These are phyloP conservation scores for Lyophyllum decastes DNA, from an alignment of 768 basidiomycete species.

Conservation along the genomic window DNA sequence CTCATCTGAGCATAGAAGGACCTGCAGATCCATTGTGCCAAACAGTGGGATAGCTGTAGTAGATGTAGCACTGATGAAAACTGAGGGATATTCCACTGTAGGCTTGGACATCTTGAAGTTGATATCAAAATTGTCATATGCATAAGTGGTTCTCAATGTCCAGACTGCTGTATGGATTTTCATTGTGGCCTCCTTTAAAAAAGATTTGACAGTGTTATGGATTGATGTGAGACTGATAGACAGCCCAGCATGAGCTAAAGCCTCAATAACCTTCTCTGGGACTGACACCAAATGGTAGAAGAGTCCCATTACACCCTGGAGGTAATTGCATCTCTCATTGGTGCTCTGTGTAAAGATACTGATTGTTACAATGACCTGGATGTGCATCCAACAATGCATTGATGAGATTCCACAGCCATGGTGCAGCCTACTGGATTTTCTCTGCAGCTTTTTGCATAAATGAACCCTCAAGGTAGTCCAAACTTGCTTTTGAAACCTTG, in stretches of 20 bases:
- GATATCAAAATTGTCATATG: slow-evolving; percentile 42
- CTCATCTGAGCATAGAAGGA: no score
- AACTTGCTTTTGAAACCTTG: background rate
- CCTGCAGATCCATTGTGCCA: no score
- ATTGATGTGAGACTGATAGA: slow-evolving; percentile 21
- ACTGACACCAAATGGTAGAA: slow-evolving; percentile 37
- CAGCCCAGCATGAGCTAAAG: slow-evolving; percentile 24
- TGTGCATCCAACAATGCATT: no score
- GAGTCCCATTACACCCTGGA: slow-evolving; percentile 16
- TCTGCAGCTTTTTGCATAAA: background rate
- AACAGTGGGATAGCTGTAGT: no score
- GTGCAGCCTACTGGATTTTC: no score
- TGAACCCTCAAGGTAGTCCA: background rate
- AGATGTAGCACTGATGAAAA: no score
- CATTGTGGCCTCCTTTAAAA: slow-evolving; percentile 12
- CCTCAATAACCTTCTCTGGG: slow-evolving; percentile 24
- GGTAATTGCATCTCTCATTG: slow-evolving; percentile 13
- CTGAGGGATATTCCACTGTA: no score
- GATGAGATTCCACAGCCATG: no score
- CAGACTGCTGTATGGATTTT: slow-evolving; percentile 16
- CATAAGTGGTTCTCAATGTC: slow-evolving; percentile 21
- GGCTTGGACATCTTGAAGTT: slow-evolving; percentile 24
- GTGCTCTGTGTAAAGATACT: no score
- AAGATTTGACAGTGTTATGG: slow-evolving; percentile 15
- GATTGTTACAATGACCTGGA: no score